A percentile compares a stretch with the other conserved stretches of the same genome.
phyloP scores from a whole-genome alignment of 768 basidiomycete species.

The Podaxis sp. region DNA sequence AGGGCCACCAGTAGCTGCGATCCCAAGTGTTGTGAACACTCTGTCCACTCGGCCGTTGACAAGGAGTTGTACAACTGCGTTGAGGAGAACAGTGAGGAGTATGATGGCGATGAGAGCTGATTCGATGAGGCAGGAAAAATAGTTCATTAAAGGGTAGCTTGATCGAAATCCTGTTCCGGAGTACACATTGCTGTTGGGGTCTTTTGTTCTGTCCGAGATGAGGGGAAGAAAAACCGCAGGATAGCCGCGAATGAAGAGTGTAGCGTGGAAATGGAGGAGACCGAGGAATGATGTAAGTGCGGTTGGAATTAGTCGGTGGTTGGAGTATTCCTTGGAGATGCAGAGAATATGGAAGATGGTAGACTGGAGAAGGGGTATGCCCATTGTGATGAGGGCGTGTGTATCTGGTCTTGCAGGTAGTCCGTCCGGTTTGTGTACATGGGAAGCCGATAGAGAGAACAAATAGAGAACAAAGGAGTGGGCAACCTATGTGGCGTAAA shows the following conservation, averaged over 20 bases:
- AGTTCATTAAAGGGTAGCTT: constrained; percentile 70
- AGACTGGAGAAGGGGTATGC: constrained; percentile 72
- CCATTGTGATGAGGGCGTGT: constrained; percentile 69
- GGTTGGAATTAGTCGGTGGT: constrained; percentile 72
- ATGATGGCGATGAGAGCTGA: constrained; percentile 57
- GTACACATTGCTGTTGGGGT: constrained; percentile 17
- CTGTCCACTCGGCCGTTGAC: constrained; percentile 57
- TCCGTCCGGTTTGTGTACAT: constrained; percentile 40
- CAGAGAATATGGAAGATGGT: constrained; percentile 64
- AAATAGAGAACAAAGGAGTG: constrained; percentile 77
- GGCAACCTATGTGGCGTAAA: constrained; percentile 48
- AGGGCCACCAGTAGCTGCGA: constrained; percentile 19
- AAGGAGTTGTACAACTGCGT: constrained; percentile 63
- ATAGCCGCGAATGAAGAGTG: constrained; percentile 22
- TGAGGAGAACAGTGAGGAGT: constrained; percentile 56
- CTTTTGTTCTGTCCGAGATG: constrained; percentile 10
- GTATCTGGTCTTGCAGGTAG: constrained; percentile 66
- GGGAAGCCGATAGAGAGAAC: constrained; percentile 66
- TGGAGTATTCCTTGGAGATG: constrained; percentile 59
- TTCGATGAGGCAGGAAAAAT: constrained; percentile 73
- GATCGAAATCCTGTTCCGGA: constrained; percentile 17
- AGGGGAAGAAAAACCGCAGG: constrained; percentile 37
- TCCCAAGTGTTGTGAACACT: constrained; percentile 54
- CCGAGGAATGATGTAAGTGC: constrained; percentile 56
- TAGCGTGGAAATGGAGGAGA: constrained; percentile 65